Conservation (phyloP, 164 flowering plant genomes). For the Akebia trifoliata region DNA sequence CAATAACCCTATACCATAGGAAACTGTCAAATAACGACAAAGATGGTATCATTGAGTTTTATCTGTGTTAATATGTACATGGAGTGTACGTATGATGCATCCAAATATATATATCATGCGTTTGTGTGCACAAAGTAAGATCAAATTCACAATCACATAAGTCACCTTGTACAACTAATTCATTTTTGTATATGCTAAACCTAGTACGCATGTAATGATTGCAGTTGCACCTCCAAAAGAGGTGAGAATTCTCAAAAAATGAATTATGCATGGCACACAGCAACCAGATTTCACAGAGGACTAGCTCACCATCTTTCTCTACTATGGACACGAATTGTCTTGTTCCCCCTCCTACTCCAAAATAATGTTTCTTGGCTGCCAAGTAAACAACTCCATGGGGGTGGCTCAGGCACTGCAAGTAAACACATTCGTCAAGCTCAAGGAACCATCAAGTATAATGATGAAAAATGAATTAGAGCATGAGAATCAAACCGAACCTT, state of each 20-base stretch:
- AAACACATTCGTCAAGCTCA: slow-evolving; percentile 10
- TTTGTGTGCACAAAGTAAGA: no score
- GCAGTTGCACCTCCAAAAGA: no score
- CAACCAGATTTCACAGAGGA: not conserved
- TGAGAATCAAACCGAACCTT: slow-evolving; percentile 38
- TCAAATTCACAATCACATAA: no score
- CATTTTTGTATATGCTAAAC: no score
- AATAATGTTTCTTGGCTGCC: slow-evolving; percentile 93
- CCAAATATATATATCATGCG: no score
- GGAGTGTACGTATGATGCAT: no score
- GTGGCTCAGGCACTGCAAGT: slow-evolving; percentile 50
- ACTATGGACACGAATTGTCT: slow-evolving; percentile 66
- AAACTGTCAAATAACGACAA: no score
- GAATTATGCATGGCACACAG: not conserved
- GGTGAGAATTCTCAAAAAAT: no score
- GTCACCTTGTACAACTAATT: no score
- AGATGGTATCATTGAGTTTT: no score
- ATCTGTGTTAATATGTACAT: no score
- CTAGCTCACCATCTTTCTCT: slow-evolving; percentile 74
- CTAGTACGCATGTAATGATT: no score
- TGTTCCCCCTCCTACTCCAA: slow-evolving; percentile 98
- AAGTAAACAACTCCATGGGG: slow-evolving; percentile 77
- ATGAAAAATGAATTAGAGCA: slow-evolving; percentile 5
- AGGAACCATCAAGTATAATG: not conserved
- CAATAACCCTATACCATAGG: not conserved